Conservation (phyloP, 2,329 filamentous ascomycete genomes). For the Fusarium denticulatum region DNA sequence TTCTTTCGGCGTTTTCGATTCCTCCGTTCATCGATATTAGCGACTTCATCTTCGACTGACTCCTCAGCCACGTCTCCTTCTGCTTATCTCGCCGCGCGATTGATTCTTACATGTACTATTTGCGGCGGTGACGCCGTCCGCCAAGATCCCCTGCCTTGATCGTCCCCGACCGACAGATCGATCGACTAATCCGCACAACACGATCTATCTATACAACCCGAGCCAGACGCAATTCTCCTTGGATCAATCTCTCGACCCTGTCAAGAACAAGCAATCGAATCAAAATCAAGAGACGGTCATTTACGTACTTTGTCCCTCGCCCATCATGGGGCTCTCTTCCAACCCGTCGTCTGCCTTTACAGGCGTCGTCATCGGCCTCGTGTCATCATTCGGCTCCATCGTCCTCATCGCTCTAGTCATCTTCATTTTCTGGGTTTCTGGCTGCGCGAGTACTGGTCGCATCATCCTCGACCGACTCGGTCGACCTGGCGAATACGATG, state of each 20-base stretch:
- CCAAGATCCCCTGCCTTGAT: slow-evolving; percentile 36
- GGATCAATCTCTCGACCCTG: not conserved
- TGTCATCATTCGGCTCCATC: slow-evolving; percentile 93
- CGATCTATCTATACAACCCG: slow-evolving; percentile 24
- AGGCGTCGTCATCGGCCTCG: slow-evolving; percentile 92
- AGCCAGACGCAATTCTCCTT: slow-evolving; percentile 25
- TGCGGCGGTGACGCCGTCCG: slow-evolving; percentile 46
- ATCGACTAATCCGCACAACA: slow-evolving; percentile 33
- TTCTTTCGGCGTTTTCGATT: slow-evolving; percentile 19
- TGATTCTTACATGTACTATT: slow-evolving; percentile 42
- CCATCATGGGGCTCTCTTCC: slow-evolving; percentile 46
- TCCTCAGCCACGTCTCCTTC: not conserved
- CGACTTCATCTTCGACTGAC: not conserved
- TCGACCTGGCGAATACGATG: slow-evolving; percentile 94
- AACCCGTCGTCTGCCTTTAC: slow-evolving; percentile 62
- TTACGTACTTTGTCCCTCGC: not conserved
- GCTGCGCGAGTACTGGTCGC: slow-evolving; percentile 77
- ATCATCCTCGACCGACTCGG: slow-evolving; percentile 95
- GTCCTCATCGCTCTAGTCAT: slow-evolving; percentile 84
- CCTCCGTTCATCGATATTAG: slow-evolving; percentile 7
- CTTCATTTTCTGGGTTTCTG: slow-evolving; percentile 87
- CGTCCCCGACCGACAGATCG: slow-evolving; percentile 27
- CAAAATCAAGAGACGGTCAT: not conserved
- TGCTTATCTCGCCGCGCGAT: slow-evolving; percentile 35
- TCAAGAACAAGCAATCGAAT: not conserved